Percentiles rank a stretch among this genome's conserved stretches.
These are phyloP conservation scores for Fraxinus cuspidata DNA, from an alignment of 257 asterid genomes.

Conservation along the genomic window DNA sequence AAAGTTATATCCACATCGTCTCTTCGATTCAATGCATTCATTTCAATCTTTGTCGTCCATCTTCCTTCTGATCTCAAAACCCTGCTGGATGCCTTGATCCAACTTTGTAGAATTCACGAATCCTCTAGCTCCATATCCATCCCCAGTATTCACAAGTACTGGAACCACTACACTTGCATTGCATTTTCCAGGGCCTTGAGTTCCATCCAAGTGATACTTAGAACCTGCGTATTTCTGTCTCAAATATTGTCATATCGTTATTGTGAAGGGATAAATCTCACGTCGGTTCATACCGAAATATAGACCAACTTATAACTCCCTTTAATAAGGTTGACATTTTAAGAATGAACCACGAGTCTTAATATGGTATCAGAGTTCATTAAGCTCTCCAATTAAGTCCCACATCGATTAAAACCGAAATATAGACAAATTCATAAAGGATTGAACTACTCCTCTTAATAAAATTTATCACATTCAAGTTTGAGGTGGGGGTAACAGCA, in stretches of 20 bases:
- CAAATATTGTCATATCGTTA: conserved; percentile 30
- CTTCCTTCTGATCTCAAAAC: conserved; percentile 61
- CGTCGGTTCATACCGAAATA: too few species aligned
- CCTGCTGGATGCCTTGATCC: conserved; percentile 40
- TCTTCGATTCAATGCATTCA: conserved; percentile 46
- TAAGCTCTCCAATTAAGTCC: too few species aligned
- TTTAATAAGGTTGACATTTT: too few species aligned
- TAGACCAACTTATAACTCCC: too few species aligned
- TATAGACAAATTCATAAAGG: too few species aligned
- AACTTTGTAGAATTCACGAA: conserved; percentile 24
- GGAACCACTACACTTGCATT: conserved; percentile 51
- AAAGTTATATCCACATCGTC: conserved; percentile 53
- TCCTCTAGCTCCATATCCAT: conserved; percentile 23
- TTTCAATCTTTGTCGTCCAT: conserved; percentile 41
- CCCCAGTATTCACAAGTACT: conserved; percentile 18
- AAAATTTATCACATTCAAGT: conserved; percentile 37
- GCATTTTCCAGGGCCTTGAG: conserved; percentile 46
- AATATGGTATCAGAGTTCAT: too few species aligned
- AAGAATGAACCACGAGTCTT: too few species aligned
- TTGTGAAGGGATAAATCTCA: too few species aligned
- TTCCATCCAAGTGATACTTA: conserved; percentile 42
- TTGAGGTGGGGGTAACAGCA: conserved; percentile 59
- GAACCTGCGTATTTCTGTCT: conserved; percentile 29
- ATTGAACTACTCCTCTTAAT: too few species aligned
- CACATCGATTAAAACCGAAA: too few species aligned